Evolutionary conservation across 2,329 filamentous ascomycete species (phyloP), one percentile per base, ranked within the genome.

Genomic region (Trichoderma sp.): DNA sequence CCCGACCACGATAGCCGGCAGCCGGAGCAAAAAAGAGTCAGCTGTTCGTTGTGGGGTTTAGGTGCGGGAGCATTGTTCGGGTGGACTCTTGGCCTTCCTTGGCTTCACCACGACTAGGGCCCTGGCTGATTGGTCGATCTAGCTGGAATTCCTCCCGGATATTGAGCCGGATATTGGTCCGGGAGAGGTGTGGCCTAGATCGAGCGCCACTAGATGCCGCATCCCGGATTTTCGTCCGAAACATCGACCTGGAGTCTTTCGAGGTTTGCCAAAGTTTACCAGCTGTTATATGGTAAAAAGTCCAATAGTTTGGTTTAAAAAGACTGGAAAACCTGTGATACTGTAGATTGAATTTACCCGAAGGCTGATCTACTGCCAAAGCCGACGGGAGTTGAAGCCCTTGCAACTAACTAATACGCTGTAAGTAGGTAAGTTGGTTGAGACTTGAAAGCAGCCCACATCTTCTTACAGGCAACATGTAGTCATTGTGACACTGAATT

Each of bases 111-210:
- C 4, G n/a, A 21, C 30, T 26, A 47, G n/a, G 28, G 14, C 36
- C 39, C 26, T 12, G 56, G 36, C 1, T 61, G 34, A 69, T 69
- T 69, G 66, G 66, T 34, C 39, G 56, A 61, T 51, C 56, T 69
- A 28, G 34, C 28, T 47, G 8, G 6, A 18, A 14, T 24, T 51
- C 24, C 4, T 39, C 66, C 66, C 66, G 66, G 66, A 61, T 69
- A 60, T 60, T 69, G 66, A 61, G 66, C 66, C 66, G 66, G 66
- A 69, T 69, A 69, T 51, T 69, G 56, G 26, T 26, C 66, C 66
- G 66, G 8, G n/a, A 69, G 56, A 30, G n/a, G 56, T 61, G 56
- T 24, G 26, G 36, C 56, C 36, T 21, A 51, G 66, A 61, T 61
- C 66, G 56, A 61, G 39, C 66, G 66, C 66, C 66, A 69, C 66